phyloP scores from a whole-genome alignment of 306 rosid genomes.

The Pyrus pyrifolia region DNA sequence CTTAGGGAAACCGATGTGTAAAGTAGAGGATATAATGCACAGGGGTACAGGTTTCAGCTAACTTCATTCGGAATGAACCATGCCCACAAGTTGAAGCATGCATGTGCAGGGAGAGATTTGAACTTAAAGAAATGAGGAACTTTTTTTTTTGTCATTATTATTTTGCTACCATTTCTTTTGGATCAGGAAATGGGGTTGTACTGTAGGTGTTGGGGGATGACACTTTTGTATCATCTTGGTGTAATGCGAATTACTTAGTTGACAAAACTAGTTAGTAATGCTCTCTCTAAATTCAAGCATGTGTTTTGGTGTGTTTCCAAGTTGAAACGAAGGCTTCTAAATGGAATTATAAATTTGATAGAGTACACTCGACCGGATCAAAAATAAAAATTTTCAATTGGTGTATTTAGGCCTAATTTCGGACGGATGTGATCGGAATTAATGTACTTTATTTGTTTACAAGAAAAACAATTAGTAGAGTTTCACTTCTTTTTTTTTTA shows the following conservation, averaged over 20 bases:
- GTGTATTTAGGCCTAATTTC: too few relatives aligned
- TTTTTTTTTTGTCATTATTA: neutral
- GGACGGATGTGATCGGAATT: too few relatives aligned
- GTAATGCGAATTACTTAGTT: slow-evolving; percentile 9
- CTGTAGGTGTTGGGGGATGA: slow-evolving; percentile 11
- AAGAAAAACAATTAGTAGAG: too few relatives aligned
- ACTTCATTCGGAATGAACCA: neutral
- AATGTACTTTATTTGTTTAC: too few relatives aligned
- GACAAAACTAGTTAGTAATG: neutral
- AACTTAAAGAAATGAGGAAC: slow-evolving; percentile 1
- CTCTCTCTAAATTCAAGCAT: neutral
- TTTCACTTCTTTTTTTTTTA: too few relatives aligned
- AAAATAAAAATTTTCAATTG: too few relatives aligned
- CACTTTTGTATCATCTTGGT: slow-evolving; percentile 1
- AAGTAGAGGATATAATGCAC: neutral
- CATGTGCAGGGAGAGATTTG: neutral
- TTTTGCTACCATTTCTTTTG: neutral
- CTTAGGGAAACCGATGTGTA: neutral
- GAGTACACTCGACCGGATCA: too few relatives aligned
- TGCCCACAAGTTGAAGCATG: neutral
- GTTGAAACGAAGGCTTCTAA: too few relatives aligned
- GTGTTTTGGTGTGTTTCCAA: too few relatives aligned
- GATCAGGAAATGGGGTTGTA: neutral
- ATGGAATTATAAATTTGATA: too few relatives aligned
- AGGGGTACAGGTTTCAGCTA: neutral